Conservation (phyloP, 345 rosid species). For the Physaria fendleri region DNA sequence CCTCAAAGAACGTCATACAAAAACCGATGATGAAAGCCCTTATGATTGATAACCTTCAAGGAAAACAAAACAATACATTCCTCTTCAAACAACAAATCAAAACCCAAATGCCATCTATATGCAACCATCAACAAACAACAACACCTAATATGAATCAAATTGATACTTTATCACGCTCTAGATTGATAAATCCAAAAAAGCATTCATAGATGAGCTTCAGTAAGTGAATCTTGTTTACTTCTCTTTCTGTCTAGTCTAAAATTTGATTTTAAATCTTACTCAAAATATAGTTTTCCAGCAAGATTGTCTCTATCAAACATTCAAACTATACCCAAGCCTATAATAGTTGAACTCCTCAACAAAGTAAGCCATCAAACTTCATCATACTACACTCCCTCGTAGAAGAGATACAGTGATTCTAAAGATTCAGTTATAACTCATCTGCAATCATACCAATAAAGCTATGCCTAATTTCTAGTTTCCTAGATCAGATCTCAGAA, state of each 20-base stretch:
- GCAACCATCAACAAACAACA: conserved; percentile 3
- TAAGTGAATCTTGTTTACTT: not conserved
- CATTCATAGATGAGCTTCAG: not conserved
- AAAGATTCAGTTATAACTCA: not conserved
- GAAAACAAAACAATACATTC: not conserved
- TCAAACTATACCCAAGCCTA: no score
- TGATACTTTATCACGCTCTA: not conserved
- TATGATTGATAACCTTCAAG: conserved; percentile 56
- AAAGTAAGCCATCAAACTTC: conserved; percentile 7
- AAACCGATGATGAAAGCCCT: conserved; percentile 76
- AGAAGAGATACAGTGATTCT: not conserved
- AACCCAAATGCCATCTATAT: not conserved
- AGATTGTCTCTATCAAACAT: not conserved
- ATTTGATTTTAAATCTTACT: not conserved
- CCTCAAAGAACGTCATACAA: conserved; percentile 63
- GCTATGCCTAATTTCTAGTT: not conserved
- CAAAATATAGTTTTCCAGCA: not conserved
- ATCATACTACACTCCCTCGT: not conserved
- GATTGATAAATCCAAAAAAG: not conserved
- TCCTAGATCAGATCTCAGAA: not conserved
- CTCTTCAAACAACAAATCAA: not conserved
- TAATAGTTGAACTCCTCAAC: not conserved
- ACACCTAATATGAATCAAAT: not conserved
- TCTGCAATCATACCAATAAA: not conserved
- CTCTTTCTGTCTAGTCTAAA: not conserved